These are phyloP conservation scores for Microbotryum silenes-acaulis DNA, from an alignment of 1,284 basidiomycete species.

Conservation along the genomic window DNA sequence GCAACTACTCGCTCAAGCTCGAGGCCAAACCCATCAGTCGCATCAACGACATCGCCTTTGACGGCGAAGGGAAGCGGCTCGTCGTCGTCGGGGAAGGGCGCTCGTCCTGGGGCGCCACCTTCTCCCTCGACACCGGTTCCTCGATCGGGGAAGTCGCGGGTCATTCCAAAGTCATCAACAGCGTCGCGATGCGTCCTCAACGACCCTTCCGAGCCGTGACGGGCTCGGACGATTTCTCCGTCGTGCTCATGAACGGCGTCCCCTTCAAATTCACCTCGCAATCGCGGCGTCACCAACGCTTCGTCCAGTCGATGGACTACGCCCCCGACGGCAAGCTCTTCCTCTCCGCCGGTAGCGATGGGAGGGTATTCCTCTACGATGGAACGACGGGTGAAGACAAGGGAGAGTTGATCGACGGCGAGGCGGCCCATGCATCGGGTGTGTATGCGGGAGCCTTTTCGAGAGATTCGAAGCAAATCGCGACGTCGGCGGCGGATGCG, in stretches of 20 bases:
- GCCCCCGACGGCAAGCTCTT: constrained; percentile 68
- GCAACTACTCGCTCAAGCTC: constrained; percentile 76
- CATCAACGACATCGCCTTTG: constrained; percentile 92
- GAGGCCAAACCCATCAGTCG: constrained; percentile 72
- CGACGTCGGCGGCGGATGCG: constrained; percentile 76
- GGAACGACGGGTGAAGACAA: constrained; percentile 78
- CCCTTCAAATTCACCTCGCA: constrained; percentile 76
- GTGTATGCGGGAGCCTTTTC: constrained; percentile 41
- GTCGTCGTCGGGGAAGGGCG: constrained; percentile 88
- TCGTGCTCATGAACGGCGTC: constrained; percentile 68
- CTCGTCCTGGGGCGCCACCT: constrained; percentile 69
- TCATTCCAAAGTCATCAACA: constrained; percentile 88
- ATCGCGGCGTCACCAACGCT: constrained; percentile 85
- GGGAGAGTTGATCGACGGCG: constrained; percentile 49
- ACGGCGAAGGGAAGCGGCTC: constrained; percentile 90
- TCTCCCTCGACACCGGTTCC: constrained; percentile 65
- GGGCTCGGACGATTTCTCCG: constrained; percentile 64
- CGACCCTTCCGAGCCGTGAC: constrained; percentile 80
- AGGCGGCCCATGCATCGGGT: constrained; percentile 40
- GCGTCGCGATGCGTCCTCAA: constrained; percentile 80
- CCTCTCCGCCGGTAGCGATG: constrained; percentile 84
- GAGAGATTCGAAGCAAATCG: constrained; percentile 61
- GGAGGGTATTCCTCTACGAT: constrained; percentile 81
- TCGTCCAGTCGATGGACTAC: constrained; percentile 73
- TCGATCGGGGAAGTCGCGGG: constrained; percentile 90